Evolutionary conservation across 306 rosid species (phyloP).

Genomic region (Alnus glutinosa): DNA sequence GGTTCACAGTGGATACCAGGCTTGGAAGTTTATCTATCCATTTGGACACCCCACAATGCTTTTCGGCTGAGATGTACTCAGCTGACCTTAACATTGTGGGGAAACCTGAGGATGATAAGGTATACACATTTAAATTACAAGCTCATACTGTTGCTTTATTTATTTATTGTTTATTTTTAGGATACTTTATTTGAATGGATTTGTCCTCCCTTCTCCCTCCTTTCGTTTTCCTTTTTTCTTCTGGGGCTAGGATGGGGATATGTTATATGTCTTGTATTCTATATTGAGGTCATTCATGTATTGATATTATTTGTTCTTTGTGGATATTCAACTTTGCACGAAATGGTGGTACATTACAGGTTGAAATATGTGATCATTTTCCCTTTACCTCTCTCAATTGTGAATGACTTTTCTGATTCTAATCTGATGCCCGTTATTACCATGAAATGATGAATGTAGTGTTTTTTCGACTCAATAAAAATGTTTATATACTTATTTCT

Average conservation of each 20-base stretch:
- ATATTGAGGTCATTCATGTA: not conserved
- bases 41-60: slow-evolving; percentile 94
- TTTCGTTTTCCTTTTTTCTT: not conserved
- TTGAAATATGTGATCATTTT: not conserved
- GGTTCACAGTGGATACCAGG: slow-evolving; percentile 98
- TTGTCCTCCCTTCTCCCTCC: slow-evolving; percentile 1
- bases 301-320: not conserved
- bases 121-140: slow-evolving; percentile 29
- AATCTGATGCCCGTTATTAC: not conserved
- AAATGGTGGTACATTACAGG: not conserved
- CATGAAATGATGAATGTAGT: not conserved
- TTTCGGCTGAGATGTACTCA: slow-evolving; percentile 97
- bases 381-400: not conserved
- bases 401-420: not conserved
- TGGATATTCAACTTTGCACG: not conserved
- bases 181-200: slow-evolving; percentile 5
- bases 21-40: slow-evolving; percentile 97
- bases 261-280: not conserved
- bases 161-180: slow-evolving; percentile 4
- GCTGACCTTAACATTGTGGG: slow-evolving; percentile 84
- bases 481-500: not conserved
- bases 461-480: not conserved
- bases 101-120: slow-evolving; percentile 99
- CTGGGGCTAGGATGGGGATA: not conserved
- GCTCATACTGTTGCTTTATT: slow-evolving; percentile 10